These are phyloP conservation scores for Candida chauliodis DNA, from an alignment of 805 yeast species.

Conservation along the genomic window DNA sequence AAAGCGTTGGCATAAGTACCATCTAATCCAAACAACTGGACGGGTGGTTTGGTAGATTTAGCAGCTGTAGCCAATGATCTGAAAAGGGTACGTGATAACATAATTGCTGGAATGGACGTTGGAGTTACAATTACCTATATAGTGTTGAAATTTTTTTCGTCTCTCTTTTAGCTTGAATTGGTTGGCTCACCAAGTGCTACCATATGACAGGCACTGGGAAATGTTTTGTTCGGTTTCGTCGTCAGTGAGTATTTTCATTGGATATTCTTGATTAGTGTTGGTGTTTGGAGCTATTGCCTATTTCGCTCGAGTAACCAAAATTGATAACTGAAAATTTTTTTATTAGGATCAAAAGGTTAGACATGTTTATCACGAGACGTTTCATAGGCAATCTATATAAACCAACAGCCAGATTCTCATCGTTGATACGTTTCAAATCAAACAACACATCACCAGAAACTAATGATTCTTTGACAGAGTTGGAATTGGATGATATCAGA, in stretches of 20 bases:
- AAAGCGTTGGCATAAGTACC: constrained; percentile 97
- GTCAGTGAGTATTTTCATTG: not conserved
- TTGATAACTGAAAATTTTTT: constrained; percentile 3
- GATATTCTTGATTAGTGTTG: not conserved
- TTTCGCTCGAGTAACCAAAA: not conserved
- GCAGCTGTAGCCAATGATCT: constrained; percentile 75
- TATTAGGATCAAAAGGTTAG: not conserved
- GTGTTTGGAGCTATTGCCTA: constrained; percentile 1
- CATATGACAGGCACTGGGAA: not conserved
- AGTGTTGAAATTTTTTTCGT: constrained; percentile 5
- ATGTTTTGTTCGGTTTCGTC: not conserved
- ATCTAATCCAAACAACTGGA: constrained; percentile 90
- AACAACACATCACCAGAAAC: not conserved
- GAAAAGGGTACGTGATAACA: constrained; percentile 63
- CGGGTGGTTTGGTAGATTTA: constrained; percentile 72
- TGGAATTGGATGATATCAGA: constrained; percentile 75
- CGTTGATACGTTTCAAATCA: constrained; percentile 5
- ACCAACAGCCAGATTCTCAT: not conserved
- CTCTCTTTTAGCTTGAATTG: not conserved
- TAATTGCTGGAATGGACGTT: constrained; percentile 20
- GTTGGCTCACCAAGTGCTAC: constrained; percentile 1
- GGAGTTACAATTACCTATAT: not conserved
- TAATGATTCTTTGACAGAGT: constrained; percentile 42
- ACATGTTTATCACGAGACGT: constrained; percentile 4
- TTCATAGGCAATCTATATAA: constrained; percentile 2